Conservation (phyloP, 2,329 filamentous ascomycete species). For the Cytospora paraplurivora region DNA sequence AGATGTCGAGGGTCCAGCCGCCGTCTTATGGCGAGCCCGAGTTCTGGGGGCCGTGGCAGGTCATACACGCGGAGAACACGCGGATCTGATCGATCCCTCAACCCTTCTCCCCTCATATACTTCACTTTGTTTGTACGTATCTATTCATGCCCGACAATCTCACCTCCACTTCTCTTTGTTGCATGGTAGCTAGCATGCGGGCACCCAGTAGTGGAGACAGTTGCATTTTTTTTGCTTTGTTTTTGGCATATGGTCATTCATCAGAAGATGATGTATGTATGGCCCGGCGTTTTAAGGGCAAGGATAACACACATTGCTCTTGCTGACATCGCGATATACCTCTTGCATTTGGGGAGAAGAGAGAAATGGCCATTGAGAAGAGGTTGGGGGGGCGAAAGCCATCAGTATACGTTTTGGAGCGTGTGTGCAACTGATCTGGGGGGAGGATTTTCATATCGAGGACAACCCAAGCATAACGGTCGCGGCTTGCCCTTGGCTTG, state of each 20-base stretch:
- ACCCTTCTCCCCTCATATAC: not conserved
- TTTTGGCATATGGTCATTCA: conserved; percentile 16
- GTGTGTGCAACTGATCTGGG: not conserved
- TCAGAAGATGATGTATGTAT: not conserved
- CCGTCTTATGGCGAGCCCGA: conserved; percentile 57
- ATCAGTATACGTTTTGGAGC: not conserved
- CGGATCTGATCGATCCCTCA: conserved; percentile 40
- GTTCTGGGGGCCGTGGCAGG: conserved; percentile 52
- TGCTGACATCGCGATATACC: conserved; percentile 25
- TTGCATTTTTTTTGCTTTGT: conserved; percentile 11
- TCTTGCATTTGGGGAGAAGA: conserved; percentile 21
- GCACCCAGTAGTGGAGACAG: conserved; percentile 22
- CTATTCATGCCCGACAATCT: not conserved
- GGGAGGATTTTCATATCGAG: not conserved
- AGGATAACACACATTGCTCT: conserved; percentile 21
- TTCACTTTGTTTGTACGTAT: not conserved
- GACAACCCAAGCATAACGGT: not conserved
- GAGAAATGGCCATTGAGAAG: conserved; percentile 15
- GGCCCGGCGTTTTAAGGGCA: conserved; percentile 23
- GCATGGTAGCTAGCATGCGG: conserved; percentile 2
- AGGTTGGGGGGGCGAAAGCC: not conserved
- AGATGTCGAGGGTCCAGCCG: conserved; percentile 55
- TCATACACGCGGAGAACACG: conserved; percentile 52
- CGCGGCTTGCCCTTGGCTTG: not conserved
- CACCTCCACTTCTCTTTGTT: not conserved